These are phyloP conservation scores for Coniochaeta sp. DNA, from an alignment of 2,329 filamentous ascomycete genomes.

Conservation along the genomic window DNA sequence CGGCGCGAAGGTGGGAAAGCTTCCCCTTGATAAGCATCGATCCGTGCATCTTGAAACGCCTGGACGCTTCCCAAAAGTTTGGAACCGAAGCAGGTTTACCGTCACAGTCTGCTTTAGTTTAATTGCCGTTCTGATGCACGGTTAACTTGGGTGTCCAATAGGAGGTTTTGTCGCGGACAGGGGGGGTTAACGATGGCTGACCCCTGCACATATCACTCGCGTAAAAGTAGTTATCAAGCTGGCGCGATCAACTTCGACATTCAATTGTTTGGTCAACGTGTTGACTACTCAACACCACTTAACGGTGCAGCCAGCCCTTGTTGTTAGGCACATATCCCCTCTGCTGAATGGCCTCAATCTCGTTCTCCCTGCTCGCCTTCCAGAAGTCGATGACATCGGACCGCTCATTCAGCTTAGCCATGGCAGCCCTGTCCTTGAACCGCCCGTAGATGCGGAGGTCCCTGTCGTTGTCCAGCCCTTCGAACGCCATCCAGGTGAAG, in stretches of 20 bases:
- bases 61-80: slow-evolving; percentile 2
- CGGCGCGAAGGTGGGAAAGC: not conserved
- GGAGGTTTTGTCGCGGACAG: not conserved
- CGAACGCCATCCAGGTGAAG: slow-evolving; percentile 21
- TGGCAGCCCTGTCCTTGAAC: slow-evolving; percentile 17
- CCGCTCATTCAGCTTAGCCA: slow-evolving; percentile 18
- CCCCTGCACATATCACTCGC: not conserved
- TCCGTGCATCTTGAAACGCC: not conserved
- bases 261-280: too few relatives aligned
- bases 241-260: too few relatives aligned
- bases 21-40: not conserved
- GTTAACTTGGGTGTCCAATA: not conserved
- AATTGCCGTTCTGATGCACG: not conserved
- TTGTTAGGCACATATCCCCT: slow-evolving; percentile 22
- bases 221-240: too few relatives aligned
- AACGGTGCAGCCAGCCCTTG: slow-evolving; percentile 23
- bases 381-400: slow-evolving; percentile 19
- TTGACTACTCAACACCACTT: not conserved
- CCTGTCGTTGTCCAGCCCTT: slow-evolving; percentile 20
- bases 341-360: slow-evolving; percentile 20
- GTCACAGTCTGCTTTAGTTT: not conserved
- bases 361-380: slow-evolving; percentile 16
- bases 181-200: not conserved
- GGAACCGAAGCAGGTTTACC: slow-evolving; percentile 3
- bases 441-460: slow-evolving; percentile 19